Base-by-base conservation (phyloP, 2,329 filamentous ascomycete species). In the Colletotrichum higginsianum region DNA sequence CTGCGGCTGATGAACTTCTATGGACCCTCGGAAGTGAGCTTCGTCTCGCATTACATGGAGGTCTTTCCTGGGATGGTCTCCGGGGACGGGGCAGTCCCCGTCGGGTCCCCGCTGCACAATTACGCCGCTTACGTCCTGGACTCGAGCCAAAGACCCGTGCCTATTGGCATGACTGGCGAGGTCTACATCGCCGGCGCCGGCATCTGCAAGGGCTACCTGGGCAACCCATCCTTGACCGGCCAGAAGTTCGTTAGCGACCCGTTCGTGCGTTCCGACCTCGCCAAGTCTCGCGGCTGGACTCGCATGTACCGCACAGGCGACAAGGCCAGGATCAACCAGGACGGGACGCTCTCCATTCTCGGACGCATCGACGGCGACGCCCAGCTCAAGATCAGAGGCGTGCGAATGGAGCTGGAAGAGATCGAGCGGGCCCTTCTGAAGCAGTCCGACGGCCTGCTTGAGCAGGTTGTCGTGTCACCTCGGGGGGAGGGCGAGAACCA, bases 341-440 rank as follows among this genome's bases (percentile, higher is more conserved):
- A 84, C 42, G 84, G 84, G 1, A 70, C 75, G 0, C 73, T 86
- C 0, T 61, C 79, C 1, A 76, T 82, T 44, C 65, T 79, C 7
- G 83, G 83, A 0, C 82, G 85, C 0, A 80, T 83, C 1, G 76
- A 70, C 1, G 83, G 82, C 4, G 84, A 87, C 61, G 83, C 80
- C 1, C 81, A 85, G 56, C 76, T 87, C 71, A 88, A 88, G 74
- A 75, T 88, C 1, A 78, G 80, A 2, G 85, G 85, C 1, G 61
- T 84, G 5, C 80, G 84, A 0, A 81, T 88, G 30, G 86, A 89
- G 15, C 76, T 89, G 0, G 74, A 78, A 3, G 87, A 89, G 1
- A 67, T 81, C 3, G 78, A 77, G 55, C 62, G 60, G 16, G 71
- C 69, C 2, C 73, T 81, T 3, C 15, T 80, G 38, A 52, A 72